Evolutionary conservation across 2,329 filamentous ascomycete species (phyloP).

Genomic region (Diplodia intermedia): DNA sequence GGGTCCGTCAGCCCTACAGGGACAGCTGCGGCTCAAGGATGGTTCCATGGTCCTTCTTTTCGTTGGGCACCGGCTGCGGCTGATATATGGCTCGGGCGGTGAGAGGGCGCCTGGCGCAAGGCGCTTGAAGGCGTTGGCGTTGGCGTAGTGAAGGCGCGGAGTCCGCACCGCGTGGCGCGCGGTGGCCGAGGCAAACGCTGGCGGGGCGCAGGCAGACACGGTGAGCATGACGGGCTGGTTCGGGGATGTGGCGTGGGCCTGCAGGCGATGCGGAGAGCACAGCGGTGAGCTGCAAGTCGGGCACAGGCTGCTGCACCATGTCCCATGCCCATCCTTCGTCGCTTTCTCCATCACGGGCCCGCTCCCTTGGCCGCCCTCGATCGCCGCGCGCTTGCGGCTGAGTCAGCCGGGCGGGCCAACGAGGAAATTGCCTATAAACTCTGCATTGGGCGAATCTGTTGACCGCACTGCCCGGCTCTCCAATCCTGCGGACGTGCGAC

Average conservation of each 20-base stretch:
- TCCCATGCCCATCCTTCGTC: slow-evolving; percentile 13
- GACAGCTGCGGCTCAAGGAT: slow-evolving; percentile 23
- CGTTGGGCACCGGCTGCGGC: slow-evolving; percentile 1
- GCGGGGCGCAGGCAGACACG: background rate
- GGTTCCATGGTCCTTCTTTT: background rate
- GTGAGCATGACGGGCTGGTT: background rate
- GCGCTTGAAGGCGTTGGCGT: slow-evolving; percentile 1
- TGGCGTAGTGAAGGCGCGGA: slow-evolving; percentile 3
- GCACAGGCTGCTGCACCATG: slow-evolving; percentile 9
- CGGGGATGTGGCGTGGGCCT: background rate
- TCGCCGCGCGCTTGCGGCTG: slow-evolving; percentile 6
- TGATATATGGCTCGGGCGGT: slow-evolving; percentile 7
- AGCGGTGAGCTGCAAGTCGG: slow-evolving; percentile 27
- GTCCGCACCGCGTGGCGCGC: slow-evolving; percentile 1
- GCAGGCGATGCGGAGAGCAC: background rate
- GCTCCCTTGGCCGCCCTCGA: background rate
- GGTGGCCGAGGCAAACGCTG: background rate
- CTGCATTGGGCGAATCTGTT: slow-evolving; percentile 18
- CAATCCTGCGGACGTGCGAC: slow-evolving; percentile 22
- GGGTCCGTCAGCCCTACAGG: slow-evolving; percentile 21
- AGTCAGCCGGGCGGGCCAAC: slow-evolving; percentile 18
- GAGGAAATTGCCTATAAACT: slow-evolving; percentile 26
- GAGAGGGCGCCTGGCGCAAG: background rate
- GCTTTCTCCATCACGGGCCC: slow-evolving; percentile 10
- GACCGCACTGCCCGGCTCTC: slow-evolving; percentile 15